phyloP scores from a whole-genome alignment of 768 basidiomycete genomes.

The Serendipita indica region DNA sequence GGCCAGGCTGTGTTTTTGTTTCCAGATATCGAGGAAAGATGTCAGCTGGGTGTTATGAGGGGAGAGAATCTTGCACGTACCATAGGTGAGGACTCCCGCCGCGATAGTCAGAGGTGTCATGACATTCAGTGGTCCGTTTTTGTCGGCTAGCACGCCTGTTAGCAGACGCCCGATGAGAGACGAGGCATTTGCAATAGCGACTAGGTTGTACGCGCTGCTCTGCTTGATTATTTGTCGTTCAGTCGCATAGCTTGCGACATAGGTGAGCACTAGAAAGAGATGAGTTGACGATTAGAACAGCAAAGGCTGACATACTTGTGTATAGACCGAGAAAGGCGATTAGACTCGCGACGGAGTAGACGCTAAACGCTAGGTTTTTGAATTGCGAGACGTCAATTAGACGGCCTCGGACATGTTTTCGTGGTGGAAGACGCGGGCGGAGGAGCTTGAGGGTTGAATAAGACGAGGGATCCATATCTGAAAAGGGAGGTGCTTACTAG shows the following conservation, averaged over 20 bases:
- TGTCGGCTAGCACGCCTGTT: constrained; percentile 17
- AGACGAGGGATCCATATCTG: neutral
- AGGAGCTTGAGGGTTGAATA: constrained; percentile 14
- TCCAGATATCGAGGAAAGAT: neutral
- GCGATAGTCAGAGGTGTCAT: constrained; percentile 15
- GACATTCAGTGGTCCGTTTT: constrained; percentile 18
- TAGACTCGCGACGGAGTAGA: constrained; percentile 16
- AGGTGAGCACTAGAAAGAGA: constrained; percentile 17
- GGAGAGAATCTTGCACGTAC: neutral
- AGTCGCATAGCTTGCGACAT: constrained; percentile 9
- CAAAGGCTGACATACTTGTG: constrained; percentile 13
- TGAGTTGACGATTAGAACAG: constrained; percentile 14
- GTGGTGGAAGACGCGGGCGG: constrained; percentile 11
- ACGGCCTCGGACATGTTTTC: constrained; percentile 11
- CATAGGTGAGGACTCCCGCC: constrained; percentile 19
- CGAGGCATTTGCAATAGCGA: constrained; percentile 19
- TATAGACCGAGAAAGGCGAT: constrained; percentile 18
- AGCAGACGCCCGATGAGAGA: constrained; percentile 19
- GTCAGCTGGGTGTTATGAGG: neutral
- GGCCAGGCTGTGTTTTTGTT: constrained; percentile 48
- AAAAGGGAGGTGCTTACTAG: constrained; percentile 16
- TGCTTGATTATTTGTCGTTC: constrained; percentile 10
- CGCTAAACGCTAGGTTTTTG: constrained; percentile 15
- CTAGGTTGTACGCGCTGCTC: constrained; percentile 14
- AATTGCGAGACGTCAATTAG: constrained; percentile 15